phyloP scores from a whole-genome alignment of 345 rosid species.

The Eucalyptus camaldulensis region DNA sequence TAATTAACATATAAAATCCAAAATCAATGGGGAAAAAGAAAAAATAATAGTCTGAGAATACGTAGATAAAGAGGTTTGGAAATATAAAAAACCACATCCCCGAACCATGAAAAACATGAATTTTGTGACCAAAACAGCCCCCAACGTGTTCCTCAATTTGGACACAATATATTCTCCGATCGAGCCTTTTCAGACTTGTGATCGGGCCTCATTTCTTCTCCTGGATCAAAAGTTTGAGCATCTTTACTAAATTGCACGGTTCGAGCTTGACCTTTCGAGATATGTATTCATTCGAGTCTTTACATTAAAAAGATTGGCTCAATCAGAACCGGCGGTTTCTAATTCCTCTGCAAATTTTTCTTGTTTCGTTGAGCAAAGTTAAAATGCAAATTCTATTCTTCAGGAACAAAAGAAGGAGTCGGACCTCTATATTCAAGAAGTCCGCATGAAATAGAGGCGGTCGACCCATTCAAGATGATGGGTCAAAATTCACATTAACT shows the following conservation, averaged over 20 bases:
- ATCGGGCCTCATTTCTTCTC: not conserved
- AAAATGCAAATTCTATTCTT: not conserved
- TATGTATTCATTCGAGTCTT: not conserved
- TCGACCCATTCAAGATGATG: not conserved
- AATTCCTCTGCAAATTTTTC: not conserved
- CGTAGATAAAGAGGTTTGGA: not conserved
- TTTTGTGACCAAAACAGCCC: not conserved
- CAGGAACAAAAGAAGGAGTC: not conserved
- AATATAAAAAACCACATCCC: accelerated
- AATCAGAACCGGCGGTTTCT: not conserved
- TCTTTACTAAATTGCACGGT: not conserved
- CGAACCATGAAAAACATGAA: not conserved
- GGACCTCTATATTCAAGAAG: not conserved
- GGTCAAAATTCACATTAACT: not conserved
- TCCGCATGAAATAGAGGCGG: not conserved
- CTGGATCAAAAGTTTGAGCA: not conserved
- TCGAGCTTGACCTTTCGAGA: not conserved
- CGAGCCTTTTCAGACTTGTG: not conserved
- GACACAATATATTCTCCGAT: not conserved
- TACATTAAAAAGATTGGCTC: not conserved
- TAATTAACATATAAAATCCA: not conserved
- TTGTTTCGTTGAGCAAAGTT: not conserved
- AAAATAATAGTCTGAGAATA: not conserved
- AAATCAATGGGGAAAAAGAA: not conserved
- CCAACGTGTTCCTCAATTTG: not conserved